Conservation (phyloP, 495 filamentous ascomycete genomes). For the Xylaria telfairii region DNA sequence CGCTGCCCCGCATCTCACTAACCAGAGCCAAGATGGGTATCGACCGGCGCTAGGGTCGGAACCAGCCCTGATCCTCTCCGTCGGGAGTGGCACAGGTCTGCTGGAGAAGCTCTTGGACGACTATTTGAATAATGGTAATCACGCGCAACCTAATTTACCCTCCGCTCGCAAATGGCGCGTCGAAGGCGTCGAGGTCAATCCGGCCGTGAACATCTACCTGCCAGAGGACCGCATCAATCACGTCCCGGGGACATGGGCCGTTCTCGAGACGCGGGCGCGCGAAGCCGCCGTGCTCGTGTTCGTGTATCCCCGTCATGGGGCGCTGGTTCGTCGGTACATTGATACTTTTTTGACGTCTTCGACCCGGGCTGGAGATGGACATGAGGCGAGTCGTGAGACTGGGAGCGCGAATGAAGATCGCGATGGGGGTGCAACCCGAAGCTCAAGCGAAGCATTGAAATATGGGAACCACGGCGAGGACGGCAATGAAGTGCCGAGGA, state of each 20-base stretch:
- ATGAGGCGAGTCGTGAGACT: not conserved
- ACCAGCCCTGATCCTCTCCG: constrained; percentile 15
- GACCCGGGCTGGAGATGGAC: not conserved
- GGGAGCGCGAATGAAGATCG: not conserved
- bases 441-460: not conserved
- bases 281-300: constrained; percentile 18
- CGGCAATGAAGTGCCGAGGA: not conserved
- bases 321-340: constrained; percentile 19
- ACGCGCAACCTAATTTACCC: not conserved
- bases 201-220: constrained; percentile 18
- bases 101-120: constrained; percentile 15
- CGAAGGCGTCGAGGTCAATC: constrained; percentile 19
- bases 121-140: not conserved
- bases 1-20: not conserved
- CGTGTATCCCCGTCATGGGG: constrained; percentile 18
- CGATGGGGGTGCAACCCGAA: not conserved
- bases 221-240: constrained; percentile 10
- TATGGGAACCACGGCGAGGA: not conserved
- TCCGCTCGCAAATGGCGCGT: constrained; percentile 1
- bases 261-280: constrained; percentile 4
- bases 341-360: not conserved
- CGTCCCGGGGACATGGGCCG: constrained; percentile 16
- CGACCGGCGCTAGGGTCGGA: not conserved
- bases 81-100: constrained; percentile 22
- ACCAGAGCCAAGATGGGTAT: not conserved